These are phyloP conservation scores for Flaveria ramosissima DNA, from an alignment of 129 eudicot genomes.

Conservation along the genomic window DNA sequence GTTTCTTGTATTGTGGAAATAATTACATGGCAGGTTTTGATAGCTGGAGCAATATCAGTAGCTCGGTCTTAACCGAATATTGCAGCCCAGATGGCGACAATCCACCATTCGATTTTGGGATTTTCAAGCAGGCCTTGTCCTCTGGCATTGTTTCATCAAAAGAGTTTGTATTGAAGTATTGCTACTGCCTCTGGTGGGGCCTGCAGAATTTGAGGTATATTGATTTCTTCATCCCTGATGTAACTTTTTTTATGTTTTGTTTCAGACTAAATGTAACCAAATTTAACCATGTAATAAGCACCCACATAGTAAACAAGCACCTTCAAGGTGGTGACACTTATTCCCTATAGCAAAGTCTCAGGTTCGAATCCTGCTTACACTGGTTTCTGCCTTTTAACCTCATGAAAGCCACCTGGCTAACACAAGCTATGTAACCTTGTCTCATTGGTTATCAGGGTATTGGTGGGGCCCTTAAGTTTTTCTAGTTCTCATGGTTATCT, in stretches of 20 bases:
- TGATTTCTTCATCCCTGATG: constrained; percentile 3
- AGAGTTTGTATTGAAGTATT: constrained; percentile 67
- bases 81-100: constrained; percentile 55
- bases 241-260: neutral
- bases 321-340: neutral
- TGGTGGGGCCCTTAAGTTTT: neutral
- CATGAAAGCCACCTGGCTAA: neutral
- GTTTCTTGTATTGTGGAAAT: constrained; percentile 80
- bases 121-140: constrained; percentile 71
- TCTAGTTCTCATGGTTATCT: neutral
- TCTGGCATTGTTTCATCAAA: constrained; percentile 70
- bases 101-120: constrained; percentile 83
- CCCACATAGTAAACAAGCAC: neutral
- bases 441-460: neutral
- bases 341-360: neutral
- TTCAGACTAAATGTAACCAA: neutral
- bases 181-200: constrained; percentile 98
- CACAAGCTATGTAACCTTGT: neutral
- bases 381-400: neutral
- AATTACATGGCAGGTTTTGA: constrained; percentile 44
- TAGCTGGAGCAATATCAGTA: constrained; percentile 59
- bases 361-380: neutral
- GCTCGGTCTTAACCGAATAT: constrained; percentile 41
- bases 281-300: neutral
- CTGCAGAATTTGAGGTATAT: constrained; percentile 84